A percentile compares a stretch with the other conserved stretches of the same genome.
These are phyloP conservation scores for Clonostachys sp. DNA, from an alignment of 2,329 filamentous ascomycete genomes.

Conservation along the genomic window DNA sequence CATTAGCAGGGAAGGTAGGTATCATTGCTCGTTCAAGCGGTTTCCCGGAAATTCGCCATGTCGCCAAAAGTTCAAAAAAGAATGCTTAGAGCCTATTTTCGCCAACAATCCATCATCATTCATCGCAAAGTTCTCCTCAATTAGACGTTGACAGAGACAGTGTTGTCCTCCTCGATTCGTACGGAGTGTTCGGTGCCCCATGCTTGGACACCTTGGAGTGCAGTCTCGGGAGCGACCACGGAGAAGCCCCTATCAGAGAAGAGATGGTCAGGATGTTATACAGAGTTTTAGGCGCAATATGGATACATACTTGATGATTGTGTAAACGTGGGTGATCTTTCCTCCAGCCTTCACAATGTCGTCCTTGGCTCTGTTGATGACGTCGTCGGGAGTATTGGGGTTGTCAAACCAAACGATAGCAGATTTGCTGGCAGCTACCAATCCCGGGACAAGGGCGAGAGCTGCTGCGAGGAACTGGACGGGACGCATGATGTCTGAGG, in stretches of 20 bases:
- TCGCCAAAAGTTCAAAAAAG: no score
- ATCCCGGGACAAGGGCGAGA: conserved; percentile 53
- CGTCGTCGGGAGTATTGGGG: conserved; percentile 55
- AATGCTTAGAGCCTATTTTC: neutral
- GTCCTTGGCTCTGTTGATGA: conserved; percentile 68
- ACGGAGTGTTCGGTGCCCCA: conserved; percentile 45
- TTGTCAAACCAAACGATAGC: conserved; percentile 77
- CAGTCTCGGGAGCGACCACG: conserved; percentile 64
- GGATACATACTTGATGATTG: conserved; percentile 56
- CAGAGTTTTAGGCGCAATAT: neutral
- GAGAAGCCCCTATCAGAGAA: conserved; percentile 63
- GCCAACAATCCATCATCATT: neutral
- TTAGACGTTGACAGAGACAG: conserved; percentile 42
- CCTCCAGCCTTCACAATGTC: conserved; percentile 67
- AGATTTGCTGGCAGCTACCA: conserved; percentile 63
- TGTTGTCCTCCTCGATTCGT: conserved; percentile 70
- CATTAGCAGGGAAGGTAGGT: neutral
- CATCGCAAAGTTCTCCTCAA: neutral
- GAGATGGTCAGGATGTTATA: neutral
- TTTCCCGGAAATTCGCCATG: no score
- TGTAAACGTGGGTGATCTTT: conserved; percentile 74
- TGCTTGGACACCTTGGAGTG: conserved; percentile 62
- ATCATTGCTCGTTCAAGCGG: no score
- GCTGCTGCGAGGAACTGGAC: conserved; percentile 45
- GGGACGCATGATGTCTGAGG: conserved; percentile 48